Base-by-base conservation (phyloP, 2,329 filamentous ascomycete genomes). In the Nigrospora oryzae region DNA sequence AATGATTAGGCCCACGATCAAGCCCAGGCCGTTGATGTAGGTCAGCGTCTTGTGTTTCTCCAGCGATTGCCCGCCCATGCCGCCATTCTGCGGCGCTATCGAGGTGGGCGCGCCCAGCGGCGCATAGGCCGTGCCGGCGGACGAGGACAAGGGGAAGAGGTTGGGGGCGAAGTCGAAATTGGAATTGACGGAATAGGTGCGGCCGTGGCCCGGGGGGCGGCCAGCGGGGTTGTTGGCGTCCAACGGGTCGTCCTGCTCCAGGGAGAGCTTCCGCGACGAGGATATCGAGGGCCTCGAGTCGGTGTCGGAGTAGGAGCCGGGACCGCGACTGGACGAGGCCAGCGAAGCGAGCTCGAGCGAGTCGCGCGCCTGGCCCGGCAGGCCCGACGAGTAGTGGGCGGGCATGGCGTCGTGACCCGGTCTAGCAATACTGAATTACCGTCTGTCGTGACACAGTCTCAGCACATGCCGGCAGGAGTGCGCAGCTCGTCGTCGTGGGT, bases 41-140 rank as follows among this genome's bases (percentile, higher is more conserved):
- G 93, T 97, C 64, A 98, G 68, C 13, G 87, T 95, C 71, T 98
- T 98, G 70, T 95, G 85, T 63, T 89, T 93, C 72, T 98, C 93
- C 51, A 97, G 67, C 36, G 85, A 89, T n/a, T 79, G 84, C 49
- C 84, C 86, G n/a, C 80, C 78, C 17, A 85, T 58, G 14, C 77
- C 78, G 42, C 74, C 74, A 49, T 74, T 58, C 50, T 61, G 58
- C 12, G 66, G 59, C 30, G 69, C 66, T 10, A 70, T 62, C 12
- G 82, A 77, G 6, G 81, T 81, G 34, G 89, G 82, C 23, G 84
- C 83, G 32, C 89, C 91, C 14, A 98, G 75, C 12, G 89, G 88
- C 36, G 90, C 87, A 66, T 98, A 98, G 35, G 79, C 66, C 38
- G 74, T 74, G 7, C 74, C 80, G 4, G 84, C 72, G 1, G 88